Conservation (phyloP, 306 rosid species). For the Dalbergia cultrata region DNA sequence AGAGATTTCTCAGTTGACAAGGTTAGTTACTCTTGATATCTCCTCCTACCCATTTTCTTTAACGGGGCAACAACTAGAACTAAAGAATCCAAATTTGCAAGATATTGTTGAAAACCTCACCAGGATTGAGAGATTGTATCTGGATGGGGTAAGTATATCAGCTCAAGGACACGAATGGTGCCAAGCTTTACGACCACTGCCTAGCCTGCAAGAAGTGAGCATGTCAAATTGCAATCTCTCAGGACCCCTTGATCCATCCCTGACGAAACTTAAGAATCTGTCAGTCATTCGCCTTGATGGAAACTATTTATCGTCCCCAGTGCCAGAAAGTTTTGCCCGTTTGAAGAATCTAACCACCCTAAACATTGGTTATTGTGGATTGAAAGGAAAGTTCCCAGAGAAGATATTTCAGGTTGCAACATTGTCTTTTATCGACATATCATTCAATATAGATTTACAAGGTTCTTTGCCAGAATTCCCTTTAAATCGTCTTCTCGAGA, state of each 20-base stretch:
- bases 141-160: conserved; percentile 57
- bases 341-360: conserved; percentile 36
- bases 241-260: conserved; percentile 47
- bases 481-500: conserved; percentile 9
- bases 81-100: conserved; percentile 5
- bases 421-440: conserved; percentile 27
- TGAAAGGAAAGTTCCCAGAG: conserved; percentile 45
- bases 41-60: neutral
- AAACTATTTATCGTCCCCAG: conserved; percentile 41
- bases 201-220: conserved; percentile 45
- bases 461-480: conserved; percentile 48
- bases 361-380: conserved; percentile 21
- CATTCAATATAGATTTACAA: neutral
- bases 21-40: conserved; percentile 53
- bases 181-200: conserved; percentile 30
- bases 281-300: conserved; percentile 35
- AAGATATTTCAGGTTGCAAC: conserved; percentile 40
- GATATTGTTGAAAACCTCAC: conserved; percentile 45
- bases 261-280: conserved; percentile 28
- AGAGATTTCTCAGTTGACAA: conserved; percentile 48
- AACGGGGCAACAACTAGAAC: neutral
- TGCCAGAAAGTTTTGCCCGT: conserved; percentile 46
- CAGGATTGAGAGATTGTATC: conserved; percentile 43
- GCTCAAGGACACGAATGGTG: conserved; percentile 60
- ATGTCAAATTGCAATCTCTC: conserved; percentile 49